These are phyloP conservation scores for Guadua angustifolia DNA, from an alignment of 176 grass and related monocot genomes.

Conservation along the genomic window DNA sequence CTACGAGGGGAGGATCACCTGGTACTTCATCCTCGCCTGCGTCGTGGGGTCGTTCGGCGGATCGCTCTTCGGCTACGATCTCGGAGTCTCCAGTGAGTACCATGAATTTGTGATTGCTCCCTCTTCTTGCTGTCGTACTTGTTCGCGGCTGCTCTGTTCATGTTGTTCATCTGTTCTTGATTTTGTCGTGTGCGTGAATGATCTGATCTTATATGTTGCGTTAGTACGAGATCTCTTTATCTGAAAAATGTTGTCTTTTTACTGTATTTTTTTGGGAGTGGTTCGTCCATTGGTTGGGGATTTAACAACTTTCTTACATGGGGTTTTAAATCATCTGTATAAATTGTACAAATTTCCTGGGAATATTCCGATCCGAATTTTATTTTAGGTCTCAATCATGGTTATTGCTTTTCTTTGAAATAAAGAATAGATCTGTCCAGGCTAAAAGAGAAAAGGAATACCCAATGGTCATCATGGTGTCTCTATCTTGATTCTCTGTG, in stretches of 20 bases:
- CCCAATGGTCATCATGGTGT: neutral
- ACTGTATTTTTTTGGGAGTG: neutral
- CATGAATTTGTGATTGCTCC: neutral
- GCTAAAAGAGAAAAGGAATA: neutral
- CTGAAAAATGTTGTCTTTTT: neutral
- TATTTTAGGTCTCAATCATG: conserved; percentile 13
- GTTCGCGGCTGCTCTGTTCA: neutral
- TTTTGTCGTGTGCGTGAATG: neutral
- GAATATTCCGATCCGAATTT: conserved; percentile 18
- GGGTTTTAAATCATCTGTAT: neutral
- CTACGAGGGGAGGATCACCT: conserved; percentile 84
- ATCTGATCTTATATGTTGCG: neutral
- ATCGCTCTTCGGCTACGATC: conserved; percentile 98
- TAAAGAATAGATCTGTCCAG: conserved; percentile 2
- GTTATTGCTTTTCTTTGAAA: neutral
- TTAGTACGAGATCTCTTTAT: neutral
- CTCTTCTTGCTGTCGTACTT: neutral
- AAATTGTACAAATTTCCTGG: neutral
- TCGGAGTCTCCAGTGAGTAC: conserved; percentile 87
- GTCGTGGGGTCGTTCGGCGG: conserved; percentile 91
- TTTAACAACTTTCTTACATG: neutral
- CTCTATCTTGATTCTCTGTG: neutral
- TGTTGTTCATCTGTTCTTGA: neutral
- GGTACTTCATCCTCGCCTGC: conserved; percentile 91
- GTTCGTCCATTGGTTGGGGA: neutral